phyloP scores from a whole-genome alignment of 108 stramenopile genomes.

The Phaeodactylum tricornutum region DNA sequence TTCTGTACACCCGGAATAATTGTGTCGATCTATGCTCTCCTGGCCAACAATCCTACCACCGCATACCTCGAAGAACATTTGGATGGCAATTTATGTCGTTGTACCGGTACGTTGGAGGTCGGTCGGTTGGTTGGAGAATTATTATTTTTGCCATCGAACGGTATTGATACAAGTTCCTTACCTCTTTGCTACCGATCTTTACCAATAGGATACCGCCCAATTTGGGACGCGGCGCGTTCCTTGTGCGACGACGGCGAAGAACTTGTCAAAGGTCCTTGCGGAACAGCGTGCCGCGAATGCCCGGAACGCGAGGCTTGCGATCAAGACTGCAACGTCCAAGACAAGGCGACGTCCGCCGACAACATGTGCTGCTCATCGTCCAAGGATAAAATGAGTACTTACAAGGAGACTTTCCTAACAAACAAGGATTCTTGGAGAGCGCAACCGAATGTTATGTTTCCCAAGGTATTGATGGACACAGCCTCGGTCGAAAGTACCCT shows the following conservation, averaged over 20 bases:
- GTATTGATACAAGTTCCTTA: too few relatives aligned
- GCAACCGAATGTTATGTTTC: conserved; percentile 64
- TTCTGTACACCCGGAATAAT: conserved; percentile 96
- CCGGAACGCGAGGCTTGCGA: conserved; percentile 57
- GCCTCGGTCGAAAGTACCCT: conserved; percentile 3
- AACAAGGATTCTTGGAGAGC: conserved; percentile 41
- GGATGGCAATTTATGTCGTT: conserved; percentile 94
- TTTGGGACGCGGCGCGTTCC: conserved; percentile 88
- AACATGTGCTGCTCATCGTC: conserved; percentile 37
- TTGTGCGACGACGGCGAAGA: conserved; percentile 49
- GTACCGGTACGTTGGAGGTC: too few relatives aligned
- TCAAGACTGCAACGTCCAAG: conserved; percentile 59
- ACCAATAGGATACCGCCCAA: conserved; percentile 95
- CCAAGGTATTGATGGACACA: conserved; percentile 37
- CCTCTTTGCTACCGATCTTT: too few relatives aligned
- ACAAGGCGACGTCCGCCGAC: conserved; percentile 18
- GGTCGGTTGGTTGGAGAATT: neutral
- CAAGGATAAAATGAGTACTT: conserved; percentile 33
- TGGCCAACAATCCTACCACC: conserved; percentile 37
- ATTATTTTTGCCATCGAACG: too few relatives aligned
- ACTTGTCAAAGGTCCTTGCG: conserved; percentile 57
- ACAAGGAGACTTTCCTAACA: conserved; percentile 21
- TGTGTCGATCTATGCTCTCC: conserved; percentile 81
- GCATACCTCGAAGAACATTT: conserved; percentile 80
- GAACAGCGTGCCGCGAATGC: conserved; percentile 60